A percentile compares a stretch with the other conserved stretches of the same genome.
Conservation (phyloP, 345 rosid species). For the Lepidium aucheri region DNA sequence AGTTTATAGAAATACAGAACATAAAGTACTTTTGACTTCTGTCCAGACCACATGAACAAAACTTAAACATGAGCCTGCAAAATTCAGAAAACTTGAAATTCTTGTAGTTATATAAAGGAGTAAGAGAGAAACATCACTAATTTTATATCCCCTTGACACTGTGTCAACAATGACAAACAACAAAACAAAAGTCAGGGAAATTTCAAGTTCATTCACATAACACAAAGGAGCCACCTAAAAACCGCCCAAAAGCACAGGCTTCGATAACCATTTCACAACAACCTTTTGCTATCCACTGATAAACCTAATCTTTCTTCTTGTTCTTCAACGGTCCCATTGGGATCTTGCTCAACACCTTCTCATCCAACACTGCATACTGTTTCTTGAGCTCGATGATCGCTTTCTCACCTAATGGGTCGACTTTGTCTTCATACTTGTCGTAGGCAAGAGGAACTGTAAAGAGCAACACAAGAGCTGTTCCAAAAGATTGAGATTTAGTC, state of each 20-base stretch:
- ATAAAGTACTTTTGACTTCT: not conserved
- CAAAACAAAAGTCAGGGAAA: slow-evolving; percentile 10
- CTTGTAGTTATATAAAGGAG: not conserved
- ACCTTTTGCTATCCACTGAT: not conserved
- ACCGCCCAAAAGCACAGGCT: not conserved
- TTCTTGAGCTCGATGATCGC: slow-evolving; percentile 67
- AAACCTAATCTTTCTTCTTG: slow-evolving; percentile 60
- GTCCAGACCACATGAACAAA: not conserved
- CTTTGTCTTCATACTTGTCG: slow-evolving; percentile 81
- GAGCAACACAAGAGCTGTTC: slow-evolving; percentile 57
- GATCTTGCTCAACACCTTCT: slow-evolving; percentile 68
- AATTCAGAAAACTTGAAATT: not conserved
- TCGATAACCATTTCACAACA: slow-evolving; percentile 23
- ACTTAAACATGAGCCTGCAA: not conserved
- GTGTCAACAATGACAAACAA: slow-evolving; percentile 12
- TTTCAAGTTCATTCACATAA: slow-evolving; percentile 24
- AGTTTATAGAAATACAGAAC: too few species aligned
- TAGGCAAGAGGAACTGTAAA: slow-evolving; percentile 64
- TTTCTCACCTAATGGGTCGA: slow-evolving; percentile 74
- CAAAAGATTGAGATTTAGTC: not conserved
- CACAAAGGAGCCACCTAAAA: slow-evolving; percentile 4
- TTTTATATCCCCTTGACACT: slow-evolving; percentile 4
- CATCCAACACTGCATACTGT: slow-evolving; percentile 69
- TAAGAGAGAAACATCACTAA: not conserved
- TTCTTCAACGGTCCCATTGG: slow-evolving; percentile 57